These are phyloP conservation scores for Phaeotremella skinneri DNA, from an alignment of 768 basidiomycete genomes.

Conservation along the genomic window DNA sequence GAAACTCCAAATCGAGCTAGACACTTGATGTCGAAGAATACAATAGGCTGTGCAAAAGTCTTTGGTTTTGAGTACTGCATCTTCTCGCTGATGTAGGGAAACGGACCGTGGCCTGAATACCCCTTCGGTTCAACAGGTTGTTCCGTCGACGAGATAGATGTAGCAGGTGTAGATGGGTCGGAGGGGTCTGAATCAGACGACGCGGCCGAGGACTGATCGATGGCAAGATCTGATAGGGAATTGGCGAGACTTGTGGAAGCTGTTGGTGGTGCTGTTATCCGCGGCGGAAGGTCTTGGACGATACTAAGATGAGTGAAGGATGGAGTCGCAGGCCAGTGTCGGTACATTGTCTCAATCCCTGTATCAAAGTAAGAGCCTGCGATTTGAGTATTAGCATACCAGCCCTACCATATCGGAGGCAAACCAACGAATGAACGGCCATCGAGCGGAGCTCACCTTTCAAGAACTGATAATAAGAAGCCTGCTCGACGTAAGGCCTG, in stretches of 20 bases:
- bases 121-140: constrained; percentile 33
- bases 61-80: constrained; percentile 42
- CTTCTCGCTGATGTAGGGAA: constrained; percentile 46
- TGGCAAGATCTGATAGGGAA: constrained; percentile 33
- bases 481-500: constrained; percentile 72
- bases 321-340: constrained; percentile 58
- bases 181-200: constrained; percentile 26
- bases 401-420: too few species aligned
- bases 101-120: constrained; percentile 50
- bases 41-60: constrained; percentile 74
- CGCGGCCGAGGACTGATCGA: background rate
- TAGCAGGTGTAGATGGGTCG: constrained; percentile 28
- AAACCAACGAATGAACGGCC: too few species aligned
- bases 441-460: constrained; percentile 57
- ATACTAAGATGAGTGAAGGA: constrained; percentile 50
- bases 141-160: constrained; percentile 48
- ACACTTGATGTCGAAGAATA: constrained; percentile 66
- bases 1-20: constrained; percentile 58
- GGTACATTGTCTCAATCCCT: constrained; percentile 61
- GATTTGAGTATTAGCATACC: background rate
- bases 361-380: constrained; percentile 84
- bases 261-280: constrained; percentile 38
- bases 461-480: constrained; percentile 78
- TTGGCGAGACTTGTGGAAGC: constrained; percentile 24
- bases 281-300: constrained; percentile 53